These are phyloP conservation scores for Fraxinus velutina DNA, from an alignment of 305 asterid species.

Conservation along the genomic window DNA sequence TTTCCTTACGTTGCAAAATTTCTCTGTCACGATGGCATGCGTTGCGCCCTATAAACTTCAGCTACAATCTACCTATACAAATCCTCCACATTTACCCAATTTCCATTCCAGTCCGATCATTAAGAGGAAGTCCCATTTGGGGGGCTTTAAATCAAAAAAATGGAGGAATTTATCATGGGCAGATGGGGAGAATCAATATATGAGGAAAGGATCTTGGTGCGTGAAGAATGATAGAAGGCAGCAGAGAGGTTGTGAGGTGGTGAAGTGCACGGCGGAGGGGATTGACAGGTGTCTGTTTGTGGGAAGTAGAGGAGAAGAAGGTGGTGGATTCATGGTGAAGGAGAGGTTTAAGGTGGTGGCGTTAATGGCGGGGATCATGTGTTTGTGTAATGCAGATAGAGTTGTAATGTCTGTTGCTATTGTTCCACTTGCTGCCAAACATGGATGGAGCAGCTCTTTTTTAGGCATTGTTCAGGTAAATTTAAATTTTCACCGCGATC, in stretches of 20 bases:
- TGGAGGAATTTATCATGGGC: constrained; percentile 21
- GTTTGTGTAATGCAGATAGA: constrained; percentile 85
- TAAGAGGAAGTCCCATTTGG: constrained; percentile 24
- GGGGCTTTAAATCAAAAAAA: constrained; percentile 1
- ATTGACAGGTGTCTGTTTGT: constrained; percentile 51
- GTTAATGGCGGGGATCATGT: constrained; percentile 80
- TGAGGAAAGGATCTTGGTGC: constrained; percentile 5
- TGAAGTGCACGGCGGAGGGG: constrained; percentile 75
- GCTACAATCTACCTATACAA: constrained; percentile 11
- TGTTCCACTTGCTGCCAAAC: constrained; percentile 80
- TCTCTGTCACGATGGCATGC: constrained; percentile 37
- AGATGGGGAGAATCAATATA: constrained; percentile 16
- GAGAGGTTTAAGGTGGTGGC: constrained; percentile 89
- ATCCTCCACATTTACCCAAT: constrained; percentile 20
- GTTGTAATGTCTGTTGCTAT: constrained; percentile 94
- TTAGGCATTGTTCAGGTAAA: constrained; percentile 86
- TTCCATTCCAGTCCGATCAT: constrained; percentile 15
- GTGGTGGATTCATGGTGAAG: constrained; percentile 46
- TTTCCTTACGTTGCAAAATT: background rate
- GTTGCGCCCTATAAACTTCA: constrained; percentile 24
- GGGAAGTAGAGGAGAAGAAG: constrained; percentile 42
- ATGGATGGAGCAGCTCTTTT: constrained; percentile 79
- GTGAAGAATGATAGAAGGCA: background rate
- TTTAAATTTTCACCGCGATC: background rate
- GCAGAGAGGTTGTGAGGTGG: constrained; percentile 27